Percentiles rank a stretch among this genome's conserved stretches.
Evolutionary conservation across 129 eudicot genomes (phyloP).

Genomic region (Kitagawia praeruptora): DNA sequence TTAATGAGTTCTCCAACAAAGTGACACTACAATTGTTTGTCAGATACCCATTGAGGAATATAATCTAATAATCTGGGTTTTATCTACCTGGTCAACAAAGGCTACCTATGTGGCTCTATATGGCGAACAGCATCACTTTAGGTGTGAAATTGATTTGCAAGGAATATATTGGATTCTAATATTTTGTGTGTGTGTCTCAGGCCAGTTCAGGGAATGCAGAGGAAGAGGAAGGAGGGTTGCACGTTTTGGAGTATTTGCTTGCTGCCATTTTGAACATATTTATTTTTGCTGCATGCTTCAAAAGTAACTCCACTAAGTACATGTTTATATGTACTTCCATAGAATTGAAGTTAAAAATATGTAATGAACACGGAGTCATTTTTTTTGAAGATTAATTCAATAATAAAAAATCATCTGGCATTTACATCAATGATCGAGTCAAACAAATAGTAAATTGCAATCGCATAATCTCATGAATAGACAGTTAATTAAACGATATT

Average conservation of each 20-base stretch:
- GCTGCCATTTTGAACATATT: no score
- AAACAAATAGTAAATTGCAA: no score
- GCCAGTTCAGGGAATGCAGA: background rate
- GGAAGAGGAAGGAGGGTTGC: background rate
- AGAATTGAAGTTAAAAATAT: no score
- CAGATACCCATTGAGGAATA: background rate
- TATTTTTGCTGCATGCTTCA: background rate
- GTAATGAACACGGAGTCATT: no score
- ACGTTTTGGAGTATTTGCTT: background rate
- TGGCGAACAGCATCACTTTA: background rate
- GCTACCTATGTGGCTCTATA: background rate
- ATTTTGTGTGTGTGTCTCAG: background rate
- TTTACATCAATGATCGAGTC: no score
- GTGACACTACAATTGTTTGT: background rate
- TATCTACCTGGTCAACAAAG: constrained; percentile 4
- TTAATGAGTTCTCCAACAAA: background rate
- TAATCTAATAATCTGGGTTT: background rate
- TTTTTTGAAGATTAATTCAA: no score
- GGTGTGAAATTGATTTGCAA: constrained; percentile 2
- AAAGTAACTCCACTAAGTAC: no score
- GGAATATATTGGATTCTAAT: background rate
- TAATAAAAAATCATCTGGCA: no score
- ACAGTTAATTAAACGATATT: no score
- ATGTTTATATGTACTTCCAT: no score
- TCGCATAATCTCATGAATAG: no score